Evolutionary conservation across 805 yeast genomes (phyloP), one percentile per base, ranked within the genome.

Genomic region (Jamesozyma gamospora): DNA sequence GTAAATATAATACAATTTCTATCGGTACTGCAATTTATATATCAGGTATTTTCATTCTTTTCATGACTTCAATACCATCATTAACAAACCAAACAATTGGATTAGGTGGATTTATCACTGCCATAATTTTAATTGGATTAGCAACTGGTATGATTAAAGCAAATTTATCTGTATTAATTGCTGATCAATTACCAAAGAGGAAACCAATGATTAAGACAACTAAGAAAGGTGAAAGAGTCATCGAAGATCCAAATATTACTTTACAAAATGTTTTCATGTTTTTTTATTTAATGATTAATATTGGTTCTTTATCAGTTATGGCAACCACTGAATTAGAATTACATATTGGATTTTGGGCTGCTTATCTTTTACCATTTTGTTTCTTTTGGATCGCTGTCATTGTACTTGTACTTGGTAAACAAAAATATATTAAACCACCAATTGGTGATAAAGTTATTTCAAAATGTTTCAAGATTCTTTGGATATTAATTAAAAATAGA

Each of bases 121-220:
- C 66, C 21, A 60, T 65, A 36, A 44, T 66, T 42, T 55, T 76
- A 39, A 74, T 83, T 51, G 90, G 90, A 49, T 50, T 80, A 30
- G 90, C 86, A 31, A 79, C 92, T 26, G 92, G 92, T 53, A 80
- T 86, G 50, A 83, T 83, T 56, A 83, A 83, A 58, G 70, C 87
- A 31, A 82, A 82, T 51, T 76, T 82, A 25, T 74, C 86, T 4
- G 62, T 58, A 19, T 67, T 83, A 56, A 76, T 83, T 56, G 88
- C 86, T 60, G 84, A 79, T 52, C 85, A 79, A 62, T 77, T 73
- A 55, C 77, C 79, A 34, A 72, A 75, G 55, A 65, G 72, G 41
- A 69, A 71, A 48, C 80, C 77, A 46, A 74, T 71, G 37, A 74
- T 83, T 40, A 71, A 69, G 56, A 73, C 71, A 3, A 64, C 71